These are phyloP conservation scores for Detonula confervacea DNA, from an alignment of 352 stramenopile species.

Conservation along the genomic window DNA sequence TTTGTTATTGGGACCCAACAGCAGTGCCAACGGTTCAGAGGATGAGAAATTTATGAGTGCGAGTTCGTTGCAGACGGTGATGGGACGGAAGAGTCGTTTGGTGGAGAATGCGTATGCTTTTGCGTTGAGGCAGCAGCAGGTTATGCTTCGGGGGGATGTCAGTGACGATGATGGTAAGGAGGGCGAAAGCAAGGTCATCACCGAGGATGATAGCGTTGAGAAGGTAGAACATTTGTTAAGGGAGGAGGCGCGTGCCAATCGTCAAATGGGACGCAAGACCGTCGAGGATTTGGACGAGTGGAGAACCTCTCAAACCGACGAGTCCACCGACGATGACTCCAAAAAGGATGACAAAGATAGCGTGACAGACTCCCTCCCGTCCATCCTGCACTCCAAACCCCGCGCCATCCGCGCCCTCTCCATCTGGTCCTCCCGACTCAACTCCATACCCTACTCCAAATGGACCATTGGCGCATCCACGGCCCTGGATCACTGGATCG, in stretches of 20 bases:
- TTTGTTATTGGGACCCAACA: constrained; percentile 34
- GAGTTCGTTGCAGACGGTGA: constrained; percentile 39
- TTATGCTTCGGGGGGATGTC: constrained; percentile 57
- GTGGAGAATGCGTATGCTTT: constrained; percentile 76
- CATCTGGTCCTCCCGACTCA: constrained; percentile 68
- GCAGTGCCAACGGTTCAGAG: not conserved
- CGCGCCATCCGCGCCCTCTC: constrained; percentile 69
- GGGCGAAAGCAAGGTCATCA: constrained; percentile 19
- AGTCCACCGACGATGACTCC: not conserved
- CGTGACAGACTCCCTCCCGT: constrained; percentile 38
- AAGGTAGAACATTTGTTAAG: constrained; percentile 72
- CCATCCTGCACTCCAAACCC: constrained; percentile 65
- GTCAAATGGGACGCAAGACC: constrained; percentile 37
- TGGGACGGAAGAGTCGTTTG: constrained; percentile 70
- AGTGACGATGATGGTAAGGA: constrained; percentile 31
- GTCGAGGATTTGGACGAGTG: constrained; percentile 31
- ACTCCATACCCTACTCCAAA: constrained; percentile 69
- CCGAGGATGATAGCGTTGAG: constrained; percentile 65
- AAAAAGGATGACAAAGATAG: constrained; percentile 23
- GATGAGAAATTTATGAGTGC: not conserved
- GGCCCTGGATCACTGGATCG: constrained; percentile 84
- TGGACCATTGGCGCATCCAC: constrained; percentile 80
- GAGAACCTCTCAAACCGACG: constrained; percentile 23
- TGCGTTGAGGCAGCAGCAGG: constrained; percentile 74
- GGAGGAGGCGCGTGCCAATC: constrained; percentile 56